A percentile compares a stretch with the other conserved stretches of the same genome.
Evolutionary conservation across 495 filamentous ascomycete genomes (phyloP).

Genomic region (Penicillium cinerascens): DNA sequence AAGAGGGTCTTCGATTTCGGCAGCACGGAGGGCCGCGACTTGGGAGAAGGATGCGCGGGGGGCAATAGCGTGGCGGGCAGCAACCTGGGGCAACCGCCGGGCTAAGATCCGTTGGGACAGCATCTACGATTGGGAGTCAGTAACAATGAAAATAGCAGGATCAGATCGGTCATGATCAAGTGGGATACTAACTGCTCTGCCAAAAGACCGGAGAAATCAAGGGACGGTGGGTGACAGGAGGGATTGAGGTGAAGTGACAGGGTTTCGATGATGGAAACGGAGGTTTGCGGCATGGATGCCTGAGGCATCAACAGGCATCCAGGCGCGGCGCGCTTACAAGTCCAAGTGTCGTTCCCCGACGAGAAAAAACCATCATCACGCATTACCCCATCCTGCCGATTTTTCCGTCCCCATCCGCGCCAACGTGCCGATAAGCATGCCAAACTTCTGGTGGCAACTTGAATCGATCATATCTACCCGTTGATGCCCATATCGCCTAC

Average conservation of each 20-base stretch:
- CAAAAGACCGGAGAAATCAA: slow-evolving; percentile 23
- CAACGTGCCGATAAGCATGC: slow-evolving; percentile 52
- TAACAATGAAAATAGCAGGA: background rate
- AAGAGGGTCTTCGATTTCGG: slow-evolving; percentile 67
- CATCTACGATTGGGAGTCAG: slow-evolving; percentile 52
- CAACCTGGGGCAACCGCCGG: slow-evolving; percentile 45
- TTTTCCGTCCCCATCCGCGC: slow-evolving; percentile 40
- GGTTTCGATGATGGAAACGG: slow-evolving; percentile 31
- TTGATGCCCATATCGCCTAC: slow-evolving; percentile 61
- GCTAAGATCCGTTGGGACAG: slow-evolving; percentile 58
- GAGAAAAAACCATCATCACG: slow-evolving; percentile 47
- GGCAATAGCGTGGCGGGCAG: slow-evolving; percentile 45
- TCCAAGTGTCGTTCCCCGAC: slow-evolving; percentile 13
- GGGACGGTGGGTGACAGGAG: slow-evolving; percentile 24
- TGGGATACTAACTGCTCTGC: slow-evolving; percentile 28
- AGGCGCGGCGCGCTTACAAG: slow-evolving; percentile 33
- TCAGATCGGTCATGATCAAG: background rate
- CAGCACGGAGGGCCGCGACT: slow-evolving; percentile 49
- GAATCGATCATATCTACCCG: slow-evolving; percentile 50
- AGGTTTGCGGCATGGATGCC: slow-evolving; percentile 29
- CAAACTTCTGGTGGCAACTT: slow-evolving; percentile 57
- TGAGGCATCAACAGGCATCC: slow-evolving; percentile 19
- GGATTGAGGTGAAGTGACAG: slow-evolving; percentile 22
- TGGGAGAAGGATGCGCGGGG: slow-evolving; percentile 53
- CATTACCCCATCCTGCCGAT: slow-evolving; percentile 30